Base-by-base conservation (phyloP, 2,329 filamentous ascomycete genomes). In the Penicillium sp. region DNA sequence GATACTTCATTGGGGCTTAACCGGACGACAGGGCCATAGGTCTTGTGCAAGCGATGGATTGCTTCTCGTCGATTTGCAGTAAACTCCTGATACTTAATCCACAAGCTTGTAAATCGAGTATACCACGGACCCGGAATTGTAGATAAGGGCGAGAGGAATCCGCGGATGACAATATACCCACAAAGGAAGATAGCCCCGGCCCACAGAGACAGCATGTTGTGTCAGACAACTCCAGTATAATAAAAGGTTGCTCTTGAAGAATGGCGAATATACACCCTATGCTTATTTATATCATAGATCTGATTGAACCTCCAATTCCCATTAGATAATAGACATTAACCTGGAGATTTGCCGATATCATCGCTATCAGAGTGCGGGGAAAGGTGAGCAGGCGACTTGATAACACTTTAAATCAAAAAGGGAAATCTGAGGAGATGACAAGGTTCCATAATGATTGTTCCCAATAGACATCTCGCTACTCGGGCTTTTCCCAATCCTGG, bases 21-120 rank as follows among this genome's bases (percentile, higher is more conserved):
- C 1, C 69, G 67, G 14, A 71, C 69, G 2, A 67, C 59, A 9
- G 65, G 56, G 0, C 69, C 69, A 53, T 71, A 71, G 30, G 36
- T 41, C 26, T 61, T 37, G 31, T 71, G 69, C 14, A 72, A 49
- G 3, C 26, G n/a, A 46, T 70, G 68, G 10, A 72, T 61, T 14
- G 58, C 69, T n/a, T 68, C 57, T 2, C 69, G 63, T 25, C 67
- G 60, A 17, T 63, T 66, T 0, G 62, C 62, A 0, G 59, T 63
- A 35, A 71, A 71, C 25, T 71, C 69, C 35, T 71, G 63, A 35
- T 67, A 70, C 33, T 70, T 71, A 38, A 71, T 55, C 45, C 63
- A 62, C 11, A 68, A 17, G 30, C 67, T 62, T 3, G 69, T 73
- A 40, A 67, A 59, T 2, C 49, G 58, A 17, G 69, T 69, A 42